Percentiles rank a stretch among this genome's conserved stretches.
Conservation (phyloP, 2,329 filamentous ascomycete species). For the Huntiella moniliformis region DNA sequence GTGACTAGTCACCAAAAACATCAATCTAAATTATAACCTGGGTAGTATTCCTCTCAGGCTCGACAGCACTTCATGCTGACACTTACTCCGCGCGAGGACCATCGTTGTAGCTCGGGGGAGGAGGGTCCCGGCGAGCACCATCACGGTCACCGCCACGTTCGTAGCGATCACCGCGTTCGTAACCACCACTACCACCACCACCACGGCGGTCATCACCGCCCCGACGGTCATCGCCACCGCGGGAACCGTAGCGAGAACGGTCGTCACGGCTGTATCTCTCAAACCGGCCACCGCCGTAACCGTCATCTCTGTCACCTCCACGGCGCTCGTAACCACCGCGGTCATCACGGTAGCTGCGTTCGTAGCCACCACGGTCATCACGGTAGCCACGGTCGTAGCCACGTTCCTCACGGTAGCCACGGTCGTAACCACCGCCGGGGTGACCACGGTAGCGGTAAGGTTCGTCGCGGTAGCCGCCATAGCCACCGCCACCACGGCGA, state of each 20-base stretch:
- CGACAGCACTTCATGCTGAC: slow-evolving; percentile 18
- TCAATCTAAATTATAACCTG: not conserved
- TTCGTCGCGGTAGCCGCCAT: slow-evolving; percentile 32
- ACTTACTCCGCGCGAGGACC: slow-evolving; percentile 23
- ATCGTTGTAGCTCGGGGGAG: slow-evolving; percentile 23
- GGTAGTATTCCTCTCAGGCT: slow-evolving; percentile 16
- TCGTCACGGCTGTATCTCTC: slow-evolving; percentile 17
- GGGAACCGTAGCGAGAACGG: slow-evolving; percentile 19
- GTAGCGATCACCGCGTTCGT: slow-evolving; percentile 30
- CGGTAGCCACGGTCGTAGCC: slow-evolving; percentile 27
- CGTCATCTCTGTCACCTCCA: slow-evolving; percentile 24
- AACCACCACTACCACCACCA: slow-evolving; percentile 22
- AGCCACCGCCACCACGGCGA: slow-evolving; percentile 36
- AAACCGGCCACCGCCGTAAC: slow-evolving; percentile 19
- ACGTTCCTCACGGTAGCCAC: slow-evolving; percentile 29
- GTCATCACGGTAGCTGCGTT: slow-evolving; percentile 18
- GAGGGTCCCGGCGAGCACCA: slow-evolving; percentile 22
- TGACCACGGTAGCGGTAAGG: slow-evolving; percentile 36
- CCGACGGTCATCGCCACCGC: slow-evolving; percentile 16
- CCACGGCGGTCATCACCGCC: slow-evolving; percentile 16
- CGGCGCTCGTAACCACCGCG: slow-evolving; percentile 35
- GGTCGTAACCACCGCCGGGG: slow-evolving; percentile 31
- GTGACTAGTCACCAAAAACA: slow-evolving; percentile 8
- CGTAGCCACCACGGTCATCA: slow-evolving; percentile 31
- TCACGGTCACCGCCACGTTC: slow-evolving; percentile 28